Evolutionary conservation across 176 grass and related monocot species (phyloP).

Genomic region (Carex myosuroides): DNA sequence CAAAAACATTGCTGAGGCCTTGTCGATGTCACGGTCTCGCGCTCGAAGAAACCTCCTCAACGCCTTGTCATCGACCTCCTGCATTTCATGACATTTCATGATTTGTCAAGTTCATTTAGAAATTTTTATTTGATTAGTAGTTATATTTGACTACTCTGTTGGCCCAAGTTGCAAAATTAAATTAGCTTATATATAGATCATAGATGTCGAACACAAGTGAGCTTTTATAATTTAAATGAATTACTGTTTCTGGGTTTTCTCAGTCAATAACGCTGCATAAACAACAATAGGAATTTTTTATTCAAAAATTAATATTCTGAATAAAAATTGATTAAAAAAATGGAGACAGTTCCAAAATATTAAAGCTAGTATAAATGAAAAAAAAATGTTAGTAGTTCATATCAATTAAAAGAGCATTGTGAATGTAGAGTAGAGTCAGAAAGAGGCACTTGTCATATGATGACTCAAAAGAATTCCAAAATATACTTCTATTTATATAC

Average conservation of each 20-base stretch:
- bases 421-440: no score
- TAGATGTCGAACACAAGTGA: not conserved
- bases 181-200: not conserved
- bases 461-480: no score
- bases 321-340: no score
- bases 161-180: not conserved
- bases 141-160: not conserved
- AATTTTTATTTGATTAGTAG: not conserved
- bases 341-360: not conserved
- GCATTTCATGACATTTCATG: constrained; percentile 2
- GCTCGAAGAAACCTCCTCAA: constrained; percentile 59
- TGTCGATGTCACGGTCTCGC: constrained; percentile 37
- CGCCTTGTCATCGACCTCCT: constrained; percentile 52
- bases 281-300: not conserved
- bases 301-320: not conserved
- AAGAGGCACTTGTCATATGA: no score
- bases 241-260: not conserved
- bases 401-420: no score
- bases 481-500: no score
- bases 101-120: not conserved
- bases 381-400: no score
- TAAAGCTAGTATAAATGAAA: not conserved
- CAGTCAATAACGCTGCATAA: not conserved
- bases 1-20: constrained; percentile 47
- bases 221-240: not conserved